Evolutionary conservation across 2,329 filamentous ascomycete genomes (phyloP).

Genomic region (Botryosphaeria dothidea): DNA sequence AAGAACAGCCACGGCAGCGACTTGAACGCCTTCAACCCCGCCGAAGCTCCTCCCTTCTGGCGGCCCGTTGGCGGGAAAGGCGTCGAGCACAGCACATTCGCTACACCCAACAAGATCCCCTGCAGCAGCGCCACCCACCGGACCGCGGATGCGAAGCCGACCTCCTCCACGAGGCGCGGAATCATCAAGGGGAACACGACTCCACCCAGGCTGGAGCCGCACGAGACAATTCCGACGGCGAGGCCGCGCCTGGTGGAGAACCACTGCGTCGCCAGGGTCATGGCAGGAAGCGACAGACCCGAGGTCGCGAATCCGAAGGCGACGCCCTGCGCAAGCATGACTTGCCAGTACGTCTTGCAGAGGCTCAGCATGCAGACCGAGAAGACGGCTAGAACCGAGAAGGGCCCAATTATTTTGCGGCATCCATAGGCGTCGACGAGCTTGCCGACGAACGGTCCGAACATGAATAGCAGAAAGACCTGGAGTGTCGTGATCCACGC

Average conservation of each 20-base stretch:
- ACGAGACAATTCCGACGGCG: conserved; percentile 48
- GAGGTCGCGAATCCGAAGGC: conserved; percentile 50
- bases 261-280: conserved; percentile 50
- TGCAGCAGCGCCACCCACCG: conserved; percentile 22
- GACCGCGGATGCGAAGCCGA: conserved; percentile 59
- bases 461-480: conserved; percentile 24
- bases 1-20: conserved; percentile 16
- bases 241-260: conserved; percentile 47
- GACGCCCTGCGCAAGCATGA: conserved; percentile 52
- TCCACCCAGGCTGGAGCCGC: conserved; percentile 49
- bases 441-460: conserved; percentile 58
- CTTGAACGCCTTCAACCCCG: conserved; percentile 12
- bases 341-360: conserved; percentile 52
- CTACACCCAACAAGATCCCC: conserved; percentile 14
- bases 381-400: conserved; percentile 55
- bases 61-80: conserved; percentile 9
- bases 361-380: conserved; percentile 60
- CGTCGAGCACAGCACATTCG: conserved; percentile 12
- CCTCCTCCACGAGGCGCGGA: conserved; percentile 49
- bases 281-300: conserved; percentile 44
- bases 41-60: background rate
- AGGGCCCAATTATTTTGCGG: conserved; percentile 50
- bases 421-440: conserved; percentile 63
- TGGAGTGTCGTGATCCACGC: conserved; percentile 39
- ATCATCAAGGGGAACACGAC: conserved; percentile 59